Conservation (phyloP, 306 rosid genomes). For the Senna siamea region DNA sequence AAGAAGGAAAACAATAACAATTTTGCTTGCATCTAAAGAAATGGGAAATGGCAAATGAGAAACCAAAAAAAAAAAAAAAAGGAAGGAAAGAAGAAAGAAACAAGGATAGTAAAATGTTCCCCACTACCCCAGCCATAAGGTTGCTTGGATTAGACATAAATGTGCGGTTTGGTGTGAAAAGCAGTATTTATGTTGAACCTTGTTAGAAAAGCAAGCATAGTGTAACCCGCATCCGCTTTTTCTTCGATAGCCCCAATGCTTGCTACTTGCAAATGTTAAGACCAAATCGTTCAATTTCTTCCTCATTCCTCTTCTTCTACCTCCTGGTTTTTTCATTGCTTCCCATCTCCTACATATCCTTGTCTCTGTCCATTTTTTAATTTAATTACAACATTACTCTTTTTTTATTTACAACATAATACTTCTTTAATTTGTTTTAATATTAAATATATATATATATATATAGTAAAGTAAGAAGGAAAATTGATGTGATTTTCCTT, state of each 20-base stretch:
- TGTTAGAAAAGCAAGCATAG: no score
- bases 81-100: neutral
- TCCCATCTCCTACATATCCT: conserved; percentile 7
- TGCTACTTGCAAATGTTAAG: no score
- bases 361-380: neutral
- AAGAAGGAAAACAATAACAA: conserved; percentile 2
- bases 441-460: no score
- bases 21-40: conserved; percentile 41
- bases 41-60: conserved; percentile 4
- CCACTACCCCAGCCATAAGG: conserved; percentile 47
- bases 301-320: neutral
- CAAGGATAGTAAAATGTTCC: conserved; percentile 40
- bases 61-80: no score
- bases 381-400: neutral
- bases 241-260: no score
- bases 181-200: no score
- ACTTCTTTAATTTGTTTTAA: no score
- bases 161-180: no score
- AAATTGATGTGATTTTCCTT: no score
- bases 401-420: neutral
- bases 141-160: conserved; percentile 29
- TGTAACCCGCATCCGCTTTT: no score
- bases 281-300: conserved; percentile 17
- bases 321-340: conserved; percentile 19
- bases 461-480: no score